A percentile compares a stretch with the other conserved stretches of the same genome.
Conservation (phyloP, 495 filamentous ascomycete species). For the Hyaloscypha finlandica region DNA sequence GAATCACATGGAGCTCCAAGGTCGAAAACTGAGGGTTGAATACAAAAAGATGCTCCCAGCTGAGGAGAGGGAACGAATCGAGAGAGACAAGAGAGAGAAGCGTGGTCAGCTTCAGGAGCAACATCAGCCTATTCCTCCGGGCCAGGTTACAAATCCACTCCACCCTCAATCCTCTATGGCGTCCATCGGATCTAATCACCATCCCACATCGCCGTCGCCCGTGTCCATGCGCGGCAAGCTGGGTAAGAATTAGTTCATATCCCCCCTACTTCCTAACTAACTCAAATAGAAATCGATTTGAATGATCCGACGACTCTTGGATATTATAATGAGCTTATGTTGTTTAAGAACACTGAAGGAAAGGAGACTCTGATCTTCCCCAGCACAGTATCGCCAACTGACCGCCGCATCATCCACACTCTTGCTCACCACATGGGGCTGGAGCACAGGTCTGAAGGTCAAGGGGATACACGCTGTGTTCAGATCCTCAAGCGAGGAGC, state of each 20-base stretch:
- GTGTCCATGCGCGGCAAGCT: constrained; percentile 28
- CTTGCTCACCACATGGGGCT: constrained; percentile 94
- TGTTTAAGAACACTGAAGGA: constrained; percentile 78
- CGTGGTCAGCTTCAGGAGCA: constrained; percentile 96
- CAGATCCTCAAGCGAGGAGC: constrained; percentile 73
- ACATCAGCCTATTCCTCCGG: constrained; percentile 68
- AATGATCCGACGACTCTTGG: constrained; percentile 87
- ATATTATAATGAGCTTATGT: constrained; percentile 83
- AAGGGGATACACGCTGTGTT: constrained; percentile 81
- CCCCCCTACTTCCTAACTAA: constrained; percentile 32
- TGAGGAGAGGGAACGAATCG: constrained; percentile 92
- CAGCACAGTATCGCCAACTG: constrained; percentile 71
- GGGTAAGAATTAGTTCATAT: neutral
- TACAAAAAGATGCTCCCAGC: constrained; percentile 99
- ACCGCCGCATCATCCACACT: constrained; percentile 88
- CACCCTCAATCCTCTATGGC: constrained; percentile 84
- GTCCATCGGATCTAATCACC: constrained; percentile 68
- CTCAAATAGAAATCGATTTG: constrained; percentile 71
- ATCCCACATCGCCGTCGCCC: constrained; percentile 74
- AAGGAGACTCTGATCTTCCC: constrained; percentile 86
- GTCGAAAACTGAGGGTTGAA: constrained; percentile 90
- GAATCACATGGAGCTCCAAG: constrained; percentile 94
- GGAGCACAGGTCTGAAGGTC: constrained; percentile 84
- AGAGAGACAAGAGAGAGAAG: constrained; percentile 95
- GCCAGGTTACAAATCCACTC: constrained; percentile 53